These are phyloP conservation scores for Blastomyces silverae DNA, from an alignment of 2,329 filamentous ascomycete species.

Conservation along the genomic window DNA sequence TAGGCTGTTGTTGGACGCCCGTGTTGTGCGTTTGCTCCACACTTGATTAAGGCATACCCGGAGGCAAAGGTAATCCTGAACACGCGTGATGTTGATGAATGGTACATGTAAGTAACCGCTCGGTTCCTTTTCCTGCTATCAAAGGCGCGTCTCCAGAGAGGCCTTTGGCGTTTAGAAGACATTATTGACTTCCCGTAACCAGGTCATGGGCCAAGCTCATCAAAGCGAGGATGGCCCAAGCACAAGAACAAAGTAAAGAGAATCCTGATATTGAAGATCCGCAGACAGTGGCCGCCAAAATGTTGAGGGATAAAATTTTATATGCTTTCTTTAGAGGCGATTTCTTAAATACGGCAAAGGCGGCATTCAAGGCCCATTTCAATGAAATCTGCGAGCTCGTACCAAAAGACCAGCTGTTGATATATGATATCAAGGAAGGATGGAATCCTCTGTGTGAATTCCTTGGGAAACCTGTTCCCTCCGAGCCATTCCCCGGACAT, in stretches of 20 bases:
- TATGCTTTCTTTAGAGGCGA: constrained; percentile 52
- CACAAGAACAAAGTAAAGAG: background rate
- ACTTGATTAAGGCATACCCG: constrained; percentile 66
- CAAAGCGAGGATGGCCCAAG: background rate
- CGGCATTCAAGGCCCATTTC: constrained; percentile 54
- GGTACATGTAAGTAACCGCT: constrained; percentile 43
- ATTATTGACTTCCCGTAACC: background rate
- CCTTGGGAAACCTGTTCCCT: constrained; percentile 47
- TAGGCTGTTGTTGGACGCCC: constrained; percentile 62
- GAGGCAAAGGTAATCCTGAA: constrained; percentile 66
- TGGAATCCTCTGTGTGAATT: constrained; percentile 52
- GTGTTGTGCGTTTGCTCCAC: constrained; percentile 59
- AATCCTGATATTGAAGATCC: background rate
- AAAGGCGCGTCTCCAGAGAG: background rate
- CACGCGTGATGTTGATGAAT: constrained; percentile 59
- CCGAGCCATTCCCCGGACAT: constrained; percentile 37
- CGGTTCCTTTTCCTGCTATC: background rate
- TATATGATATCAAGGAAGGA: constrained; percentile 50
- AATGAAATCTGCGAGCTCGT: constrained; percentile 46
- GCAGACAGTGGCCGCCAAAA: background rate
- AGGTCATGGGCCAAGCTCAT: constrained; percentile 4
- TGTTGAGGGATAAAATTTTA: constrained; percentile 4
- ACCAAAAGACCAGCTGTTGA: constrained; percentile 47
- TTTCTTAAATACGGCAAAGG: constrained; percentile 59
- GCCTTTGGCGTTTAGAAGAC: background rate